Conservation (phyloP, 2,329 filamentous ascomycete genomes). For the Phaeosphaeriaceae sp. region DNA sequence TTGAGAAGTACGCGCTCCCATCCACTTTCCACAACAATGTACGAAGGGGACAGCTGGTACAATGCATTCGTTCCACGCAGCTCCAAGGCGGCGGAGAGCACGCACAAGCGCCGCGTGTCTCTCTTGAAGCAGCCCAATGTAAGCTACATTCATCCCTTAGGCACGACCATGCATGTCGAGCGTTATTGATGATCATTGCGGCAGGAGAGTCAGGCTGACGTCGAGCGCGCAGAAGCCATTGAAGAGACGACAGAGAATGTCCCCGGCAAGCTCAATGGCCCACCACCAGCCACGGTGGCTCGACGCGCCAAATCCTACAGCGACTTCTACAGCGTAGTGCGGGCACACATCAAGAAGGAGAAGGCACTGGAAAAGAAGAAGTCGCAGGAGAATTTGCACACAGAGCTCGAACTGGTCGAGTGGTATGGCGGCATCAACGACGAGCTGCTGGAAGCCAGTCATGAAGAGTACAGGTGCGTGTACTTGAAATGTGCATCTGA, state of each 20-base stretch:
- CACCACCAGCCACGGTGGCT: conserved; percentile 70
- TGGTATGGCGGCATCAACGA: conserved; percentile 68
- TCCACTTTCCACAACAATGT: conserved; percentile 57
- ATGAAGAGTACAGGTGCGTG: conserved; percentile 73
- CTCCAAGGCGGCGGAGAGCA: conserved; percentile 49
- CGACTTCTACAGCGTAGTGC: conserved; percentile 73
- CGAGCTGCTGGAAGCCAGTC: conserved; percentile 78
- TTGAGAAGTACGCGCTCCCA: not conserved
- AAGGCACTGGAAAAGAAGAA: conserved; percentile 47
- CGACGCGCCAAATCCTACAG: conserved; percentile 79
- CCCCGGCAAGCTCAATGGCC: conserved; percentile 60
- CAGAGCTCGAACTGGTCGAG: conserved; percentile 65
- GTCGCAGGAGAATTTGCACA: conserved; percentile 55
- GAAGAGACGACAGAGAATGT: conserved; percentile 65
- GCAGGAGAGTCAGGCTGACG: conserved; percentile 63
- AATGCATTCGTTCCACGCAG: conserved; percentile 72
- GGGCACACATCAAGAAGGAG: conserved; percentile 64
- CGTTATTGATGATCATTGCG: conserved; percentile 50
- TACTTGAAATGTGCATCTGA: no score
- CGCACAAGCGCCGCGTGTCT: conserved; percentile 72
- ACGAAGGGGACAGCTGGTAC: conserved; percentile 72
- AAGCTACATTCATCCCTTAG: conserved; percentile 39
- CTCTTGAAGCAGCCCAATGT: conserved; percentile 65
- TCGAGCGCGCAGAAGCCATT: conserved; percentile 63
- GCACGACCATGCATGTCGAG: conserved; percentile 40